Percentiles rank a stretch among this genome's conserved stretches.
phyloP scores from a whole-genome alignment of 140 eudicot genomes.

The Stevia rebaudiana region DNA sequence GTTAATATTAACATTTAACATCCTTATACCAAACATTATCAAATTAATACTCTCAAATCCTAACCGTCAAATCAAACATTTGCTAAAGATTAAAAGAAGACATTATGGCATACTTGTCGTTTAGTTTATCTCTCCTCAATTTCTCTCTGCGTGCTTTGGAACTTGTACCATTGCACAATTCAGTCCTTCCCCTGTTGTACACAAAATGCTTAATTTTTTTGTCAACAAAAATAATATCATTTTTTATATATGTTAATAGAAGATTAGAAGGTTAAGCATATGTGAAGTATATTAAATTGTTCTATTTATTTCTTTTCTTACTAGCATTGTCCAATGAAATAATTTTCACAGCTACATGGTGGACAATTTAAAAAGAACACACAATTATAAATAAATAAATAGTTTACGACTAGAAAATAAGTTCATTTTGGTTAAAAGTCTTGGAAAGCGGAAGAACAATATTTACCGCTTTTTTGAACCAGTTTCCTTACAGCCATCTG shows the following conservation, averaged over 20 bases:
- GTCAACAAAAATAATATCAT: not conserved
- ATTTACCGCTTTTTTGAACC: slow-evolving; percentile 70
- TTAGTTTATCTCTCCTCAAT: slow-evolving; percentile 77
- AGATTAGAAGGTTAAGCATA: not conserved
- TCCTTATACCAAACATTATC: not conserved
- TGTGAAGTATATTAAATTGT: not conserved
- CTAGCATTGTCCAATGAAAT: slow-evolving; percentile 4
- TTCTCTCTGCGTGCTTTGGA: slow-evolving; percentile 98
- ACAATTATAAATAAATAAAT: not conserved
- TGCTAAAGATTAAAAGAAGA: not conserved
- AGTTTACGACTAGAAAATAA: slow-evolving; percentile 3
- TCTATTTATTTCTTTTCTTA: not conserved
- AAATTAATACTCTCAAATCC: not conserved
- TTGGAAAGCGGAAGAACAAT: slow-evolving; percentile 2
- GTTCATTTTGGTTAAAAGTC: not conserved
- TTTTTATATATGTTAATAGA: not conserved
- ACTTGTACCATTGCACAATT: slow-evolving; percentile 57
- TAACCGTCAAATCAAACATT: not conserved
- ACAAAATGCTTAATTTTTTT: not conserved
- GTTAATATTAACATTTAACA: too few species aligned
- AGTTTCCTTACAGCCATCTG: slow-evolving; percentile 52
- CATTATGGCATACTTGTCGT: slow-evolving; percentile 60
- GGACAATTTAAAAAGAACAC: not conserved
- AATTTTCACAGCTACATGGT: not conserved
- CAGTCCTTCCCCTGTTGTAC: slow-evolving; percentile 64